A percentile compares a stretch with the other conserved stretches of the same genome.
Evolutionary conservation across 2,329 filamentous ascomycete species (phyloP).

Genomic region (Diaporthe longicolla): DNA sequence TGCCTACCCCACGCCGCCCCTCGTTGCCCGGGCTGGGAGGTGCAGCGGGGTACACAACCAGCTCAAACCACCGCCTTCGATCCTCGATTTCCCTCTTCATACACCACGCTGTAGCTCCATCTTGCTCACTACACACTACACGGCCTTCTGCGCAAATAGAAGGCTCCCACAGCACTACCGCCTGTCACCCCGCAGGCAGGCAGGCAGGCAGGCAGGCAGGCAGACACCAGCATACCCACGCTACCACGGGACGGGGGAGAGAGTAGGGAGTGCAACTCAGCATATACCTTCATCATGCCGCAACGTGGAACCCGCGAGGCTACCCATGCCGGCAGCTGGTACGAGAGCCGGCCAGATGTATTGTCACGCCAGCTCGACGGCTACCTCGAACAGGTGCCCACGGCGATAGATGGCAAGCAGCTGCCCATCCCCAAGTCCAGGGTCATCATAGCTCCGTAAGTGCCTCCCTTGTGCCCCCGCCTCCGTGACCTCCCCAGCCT

Average conservation of each 20-base stretch:
- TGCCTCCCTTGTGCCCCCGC: conserved; percentile 43
- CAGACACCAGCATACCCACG: background rate
- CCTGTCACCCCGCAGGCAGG: background rate
- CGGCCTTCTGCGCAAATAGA: no score
- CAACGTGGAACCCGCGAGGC: conserved; percentile 63
- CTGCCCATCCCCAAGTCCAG: conserved; percentile 82
- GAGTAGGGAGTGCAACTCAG: background rate
- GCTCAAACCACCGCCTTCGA: no score
- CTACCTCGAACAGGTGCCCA: conserved; percentile 81
- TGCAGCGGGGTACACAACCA: no score
- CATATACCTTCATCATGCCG: conserved; percentile 45
- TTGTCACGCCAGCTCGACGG: conserved; percentile 79
- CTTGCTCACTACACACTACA: no score
- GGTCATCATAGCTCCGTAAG: conserved; percentile 94
- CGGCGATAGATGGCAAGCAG: conserved; percentile 68
- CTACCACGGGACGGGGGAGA: no score
- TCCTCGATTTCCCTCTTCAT: no score
- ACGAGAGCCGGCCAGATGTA: conserved; percentile 71
- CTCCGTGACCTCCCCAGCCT: conserved; percentile 34
- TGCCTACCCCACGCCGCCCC: no score
- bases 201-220: conserved; percentile 1
- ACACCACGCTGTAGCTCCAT: no score
- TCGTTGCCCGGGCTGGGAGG: no score
- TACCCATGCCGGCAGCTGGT: conserved; percentile 91
- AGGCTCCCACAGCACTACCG: background rate